Conservation (phyloP, 495 filamentous ascomycete species). For the Xylaria longipes region DNA sequence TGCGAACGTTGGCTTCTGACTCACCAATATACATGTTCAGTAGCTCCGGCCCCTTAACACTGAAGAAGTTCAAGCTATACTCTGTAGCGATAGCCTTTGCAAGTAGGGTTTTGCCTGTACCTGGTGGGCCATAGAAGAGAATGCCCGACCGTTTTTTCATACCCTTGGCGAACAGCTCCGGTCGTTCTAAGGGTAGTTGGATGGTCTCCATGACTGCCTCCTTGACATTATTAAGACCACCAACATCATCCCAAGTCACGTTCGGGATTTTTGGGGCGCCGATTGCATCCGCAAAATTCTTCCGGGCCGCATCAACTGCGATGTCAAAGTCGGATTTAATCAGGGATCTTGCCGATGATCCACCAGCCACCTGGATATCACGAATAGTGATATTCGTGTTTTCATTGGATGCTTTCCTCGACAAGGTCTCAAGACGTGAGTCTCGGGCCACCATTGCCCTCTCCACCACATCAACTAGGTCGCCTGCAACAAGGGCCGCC, state of each 20-base stretch:
- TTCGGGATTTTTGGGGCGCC: conserved; percentile 98
- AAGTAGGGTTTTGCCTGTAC: conserved; percentile 94
- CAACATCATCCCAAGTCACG: conserved; percentile 95
- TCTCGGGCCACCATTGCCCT: conserved; percentile 78
- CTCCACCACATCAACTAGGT: conserved; percentile 93
- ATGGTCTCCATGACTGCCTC: conserved; percentile 97
- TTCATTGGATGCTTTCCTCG: conserved; percentile 45
- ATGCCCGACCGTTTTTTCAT: conserved; percentile 99
- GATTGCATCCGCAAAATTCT: conserved; percentile 97
- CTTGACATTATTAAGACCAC: conserved; percentile 91
- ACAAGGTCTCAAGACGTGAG: conserved; percentile 74
- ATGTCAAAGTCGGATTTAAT: conserved; percentile 87
- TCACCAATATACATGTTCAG: conserved; percentile 99
- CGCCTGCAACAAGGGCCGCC: conserved; percentile 91
- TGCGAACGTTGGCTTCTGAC: conserved; percentile 94
- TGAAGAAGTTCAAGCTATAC: conserved; percentile 99
- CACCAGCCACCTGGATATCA: conserved; percentile 91
- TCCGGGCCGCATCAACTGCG: conserved; percentile 90
- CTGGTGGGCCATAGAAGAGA: conserved; percentile 95
- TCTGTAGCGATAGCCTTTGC: conserved; percentile 98
- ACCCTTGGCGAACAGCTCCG: conserved; percentile 94
- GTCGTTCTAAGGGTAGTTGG: conserved; percentile 87
- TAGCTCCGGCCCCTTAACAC: conserved; percentile 94
- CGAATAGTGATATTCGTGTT: conserved; percentile 64
- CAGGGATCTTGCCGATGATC: conserved; percentile 74